Base-by-base conservation (phyloP, 345 rosid species). In the Populus davidiana region DNA sequence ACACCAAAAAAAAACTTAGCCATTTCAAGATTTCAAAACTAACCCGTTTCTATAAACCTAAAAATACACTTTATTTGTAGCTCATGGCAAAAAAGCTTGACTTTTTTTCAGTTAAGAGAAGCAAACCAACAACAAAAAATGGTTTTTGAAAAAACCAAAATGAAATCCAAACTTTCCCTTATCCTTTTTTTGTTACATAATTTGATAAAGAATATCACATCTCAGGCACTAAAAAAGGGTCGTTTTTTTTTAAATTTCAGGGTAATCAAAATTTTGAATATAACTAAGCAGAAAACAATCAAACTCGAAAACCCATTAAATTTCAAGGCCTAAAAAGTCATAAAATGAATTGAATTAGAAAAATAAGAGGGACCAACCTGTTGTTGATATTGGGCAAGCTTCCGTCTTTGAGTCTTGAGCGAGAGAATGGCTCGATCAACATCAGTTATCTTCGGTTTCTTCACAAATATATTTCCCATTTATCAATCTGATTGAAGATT, bases 381-480 rank as follows among this genome's bases (percentile, higher is more conserved):
- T 77, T 83, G 97, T 84, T 96, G 99, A 73, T 92, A 92, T 56
- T 91, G 90, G 27, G 83, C 98, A 79, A 96, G 97, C 85, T 96
- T 96, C 71, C 99, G 97, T 52, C 98, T 83, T 80, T 93, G 97
- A 81, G 97, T 93, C 86, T 96, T 96, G 81, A 96, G 97, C 71
- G 96, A 91, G 25, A 96, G 98, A 75, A 93, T 91, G 35, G 97
- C 99, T 77, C 88, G 87, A 85, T 96, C 99, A 21, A 96, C 94
- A 14, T 93, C 96, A 6, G 97, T 92, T 86, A 96, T 89, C 87
- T 96, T 92, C 8, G 98, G 97, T 85, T 88, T 96, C 93, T 96
- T 96, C 86, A 88, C 98, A 72, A 93, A 90, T 75, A 96, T 17
- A 80, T 96, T 96, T 78, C 99, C 98, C 97, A 96, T 93, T 35